These are phyloP conservation scores for Lactarius deliciosus DNA, from an alignment of 768 basidiomycete species.

Conservation along the genomic window DNA sequence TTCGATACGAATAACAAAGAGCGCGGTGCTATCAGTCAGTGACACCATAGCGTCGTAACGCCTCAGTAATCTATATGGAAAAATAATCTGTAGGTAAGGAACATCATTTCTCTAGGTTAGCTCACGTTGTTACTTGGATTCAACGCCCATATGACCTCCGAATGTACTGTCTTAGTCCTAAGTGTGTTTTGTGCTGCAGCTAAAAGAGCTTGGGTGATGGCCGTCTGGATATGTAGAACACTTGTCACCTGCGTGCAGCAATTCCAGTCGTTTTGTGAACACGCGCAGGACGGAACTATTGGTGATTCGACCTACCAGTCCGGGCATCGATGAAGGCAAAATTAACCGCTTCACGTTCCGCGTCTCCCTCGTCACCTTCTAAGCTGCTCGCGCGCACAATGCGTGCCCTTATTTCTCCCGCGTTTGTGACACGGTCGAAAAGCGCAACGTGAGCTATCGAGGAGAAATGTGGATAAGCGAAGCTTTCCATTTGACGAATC, in stretches of 20 bases:
- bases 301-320: constrained; percentile 48
- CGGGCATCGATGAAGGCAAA: constrained; percentile 89
- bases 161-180: constrained; percentile 85
- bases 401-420: constrained; percentile 55
- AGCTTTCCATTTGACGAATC: constrained; percentile 48
- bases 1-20: constrained; percentile 72
- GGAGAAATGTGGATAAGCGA: constrained; percentile 53
- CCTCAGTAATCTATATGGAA: constrained; percentile 75
- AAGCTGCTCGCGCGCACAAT: constrained; percentile 70
- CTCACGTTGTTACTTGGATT: constrained; percentile 85
- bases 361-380: constrained; percentile 58
- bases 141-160: constrained; percentile 84
- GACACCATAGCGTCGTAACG: constrained; percentile 82
- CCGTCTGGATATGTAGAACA: constrained; percentile 75
- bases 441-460: constrained; percentile 59
- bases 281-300: background rate
- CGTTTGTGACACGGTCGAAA: constrained; percentile 66
- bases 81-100: background rate
- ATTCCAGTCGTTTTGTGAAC: constrained; percentile 19
- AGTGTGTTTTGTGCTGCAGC: constrained; percentile 58
- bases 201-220: constrained; percentile 78
- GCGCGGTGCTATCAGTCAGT: constrained; percentile 59
- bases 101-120: constrained; percentile 9
- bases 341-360: constrained; percentile 74
- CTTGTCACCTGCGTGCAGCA: constrained; percentile 69